phyloP scores from a whole-genome alignment of 495 filamentous ascomycete genomes.

The Amorphotheca resinae region DNA sequence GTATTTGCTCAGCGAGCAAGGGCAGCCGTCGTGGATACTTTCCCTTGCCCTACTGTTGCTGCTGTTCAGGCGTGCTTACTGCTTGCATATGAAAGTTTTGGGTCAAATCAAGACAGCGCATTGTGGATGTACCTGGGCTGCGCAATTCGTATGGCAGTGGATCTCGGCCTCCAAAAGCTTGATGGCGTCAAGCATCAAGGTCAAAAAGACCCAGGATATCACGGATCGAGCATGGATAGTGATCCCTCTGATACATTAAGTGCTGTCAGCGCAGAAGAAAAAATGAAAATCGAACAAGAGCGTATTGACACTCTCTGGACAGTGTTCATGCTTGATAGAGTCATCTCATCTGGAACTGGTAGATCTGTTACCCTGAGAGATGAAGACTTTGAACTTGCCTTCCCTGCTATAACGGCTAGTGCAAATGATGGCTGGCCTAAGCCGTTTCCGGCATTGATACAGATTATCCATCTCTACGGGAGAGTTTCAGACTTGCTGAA shows the following conservation, averaged over 20 bases:
- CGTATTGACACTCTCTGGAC: slow-evolving; percentile 77
- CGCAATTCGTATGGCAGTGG: slow-evolving; percentile 75
- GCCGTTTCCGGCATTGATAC: slow-evolving; percentile 65
- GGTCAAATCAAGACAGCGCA: slow-evolving; percentile 72
- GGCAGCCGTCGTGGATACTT: slow-evolving; percentile 57
- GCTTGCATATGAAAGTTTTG: slow-evolving; percentile 77
- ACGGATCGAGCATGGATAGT: slow-evolving; percentile 18
- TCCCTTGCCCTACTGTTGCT: slow-evolving; percentile 65
- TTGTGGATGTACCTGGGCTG: slow-evolving; percentile 85
- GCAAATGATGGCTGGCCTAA: slow-evolving; percentile 53
- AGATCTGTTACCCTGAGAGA: slow-evolving; percentile 68
- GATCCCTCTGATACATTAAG: slow-evolving; percentile 22
- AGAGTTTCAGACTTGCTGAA: slow-evolving; percentile 73
- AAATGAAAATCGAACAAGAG: slow-evolving; percentile 51
- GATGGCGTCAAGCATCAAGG: slow-evolving; percentile 63
- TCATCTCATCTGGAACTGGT: slow-evolving; percentile 76
- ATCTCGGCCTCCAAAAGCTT: slow-evolving; percentile 67
- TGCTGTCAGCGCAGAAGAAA: slow-evolving; percentile 41
- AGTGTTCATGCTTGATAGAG: slow-evolving; percentile 72
- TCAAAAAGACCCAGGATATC: slow-evolving; percentile 36
- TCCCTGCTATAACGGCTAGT: slow-evolving; percentile 50
- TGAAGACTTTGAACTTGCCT: slow-evolving; percentile 65
- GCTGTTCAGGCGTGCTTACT: slow-evolving; percentile 70
- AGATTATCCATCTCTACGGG: slow-evolving; percentile 75
- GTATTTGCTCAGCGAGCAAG: slow-evolving; percentile 70